A percentile compares a stretch with the other conserved stretches of the same genome.
phyloP scores from a whole-genome alignment of 176 grass and related monocot genomes.

The Puya raimondii region DNA sequence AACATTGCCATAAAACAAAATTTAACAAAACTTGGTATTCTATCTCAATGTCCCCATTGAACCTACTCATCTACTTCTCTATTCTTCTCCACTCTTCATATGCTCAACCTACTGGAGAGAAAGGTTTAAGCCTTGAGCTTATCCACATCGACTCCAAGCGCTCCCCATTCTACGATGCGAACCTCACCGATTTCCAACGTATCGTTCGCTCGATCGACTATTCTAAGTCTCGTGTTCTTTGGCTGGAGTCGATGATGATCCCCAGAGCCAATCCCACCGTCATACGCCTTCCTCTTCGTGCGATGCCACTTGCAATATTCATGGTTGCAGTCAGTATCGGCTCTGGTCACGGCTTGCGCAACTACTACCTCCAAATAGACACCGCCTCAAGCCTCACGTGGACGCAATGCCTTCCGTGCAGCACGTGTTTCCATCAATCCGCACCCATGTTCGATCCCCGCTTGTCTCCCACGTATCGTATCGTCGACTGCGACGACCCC shows the following conservation, averaged over 20 bases:
- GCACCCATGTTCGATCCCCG: conserved; percentile 19
- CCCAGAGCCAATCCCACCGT: not conserved
- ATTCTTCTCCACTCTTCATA: not conserved
- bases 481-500: conserved; percentile 12
- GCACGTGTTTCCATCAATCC: conserved; percentile 5
- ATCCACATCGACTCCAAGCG: not conserved
- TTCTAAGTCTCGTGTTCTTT: not conserved
- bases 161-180: not conserved
- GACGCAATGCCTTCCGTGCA: conserved; percentile 26
- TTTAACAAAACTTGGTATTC: not conserved
- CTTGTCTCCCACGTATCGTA: conserved; percentile 10
- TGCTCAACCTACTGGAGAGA: not conserved
- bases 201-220: not conserved
- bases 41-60: not conserved
- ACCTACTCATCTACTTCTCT: not conserved
- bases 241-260: not conserved
- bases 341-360: not conserved
- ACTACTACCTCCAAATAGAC: conserved; percentile 3
- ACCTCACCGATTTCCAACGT: not conserved
- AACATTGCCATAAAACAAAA: no score
- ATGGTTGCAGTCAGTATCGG: not conserved
- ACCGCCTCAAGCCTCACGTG: conserved; percentile 25
- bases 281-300: not conserved
- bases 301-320: not conserved
- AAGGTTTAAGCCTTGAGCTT: not conserved